Evolutionary conservation across 352 stramenopile genomes (phyloP).

Genomic region (Globisporangium emineosum): DNA sequence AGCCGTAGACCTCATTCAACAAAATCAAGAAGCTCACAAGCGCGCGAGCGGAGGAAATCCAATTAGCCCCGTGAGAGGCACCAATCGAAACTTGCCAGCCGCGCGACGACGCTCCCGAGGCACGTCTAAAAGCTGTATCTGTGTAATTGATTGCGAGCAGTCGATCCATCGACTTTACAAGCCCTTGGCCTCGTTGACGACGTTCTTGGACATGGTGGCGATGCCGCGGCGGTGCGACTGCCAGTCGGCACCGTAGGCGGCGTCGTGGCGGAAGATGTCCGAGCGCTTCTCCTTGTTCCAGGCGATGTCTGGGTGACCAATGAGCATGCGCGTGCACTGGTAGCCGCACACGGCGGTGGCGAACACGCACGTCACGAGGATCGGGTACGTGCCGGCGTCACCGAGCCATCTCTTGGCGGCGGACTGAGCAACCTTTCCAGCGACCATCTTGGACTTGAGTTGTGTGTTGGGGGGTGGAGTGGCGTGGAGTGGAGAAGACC

Average conservation of each 20-base stretch:
- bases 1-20: slow-evolving; percentile 11
- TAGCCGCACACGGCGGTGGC: slow-evolving; percentile 64
- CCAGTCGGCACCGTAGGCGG: slow-evolving; percentile 57
- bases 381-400: slow-evolving; percentile 74
- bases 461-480: slow-evolving; percentile 5
- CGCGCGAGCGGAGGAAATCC: not conserved
- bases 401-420: slow-evolving; percentile 68
- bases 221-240: slow-evolving; percentile 73
- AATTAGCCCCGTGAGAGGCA: not conserved
- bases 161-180: slow-evolving; percentile 25
- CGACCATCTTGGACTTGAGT: slow-evolving; percentile 45
- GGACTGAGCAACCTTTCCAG: slow-evolving; percentile 41
- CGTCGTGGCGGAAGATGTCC: slow-evolving; percentile 73
- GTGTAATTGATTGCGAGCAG: slow-evolving; percentile 7
- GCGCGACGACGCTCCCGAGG: not conserved
- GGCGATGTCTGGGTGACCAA: slow-evolving; percentile 67
- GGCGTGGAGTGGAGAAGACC: slow-evolving; percentile 12
- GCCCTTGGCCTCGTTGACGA: slow-evolving; percentile 77
- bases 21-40: slow-evolving; percentile 11
- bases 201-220: slow-evolving; percentile 69
- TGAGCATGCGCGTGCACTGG: slow-evolving; percentile 69
- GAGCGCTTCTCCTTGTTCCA: slow-evolving; percentile 78
- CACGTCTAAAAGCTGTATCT: slow-evolving; percentile 11
- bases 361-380: slow-evolving; percentile 65
- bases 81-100: not conserved